phyloP scores from a whole-genome alignment of 441 rosid genomes.

The Gossypium trilobum region DNA sequence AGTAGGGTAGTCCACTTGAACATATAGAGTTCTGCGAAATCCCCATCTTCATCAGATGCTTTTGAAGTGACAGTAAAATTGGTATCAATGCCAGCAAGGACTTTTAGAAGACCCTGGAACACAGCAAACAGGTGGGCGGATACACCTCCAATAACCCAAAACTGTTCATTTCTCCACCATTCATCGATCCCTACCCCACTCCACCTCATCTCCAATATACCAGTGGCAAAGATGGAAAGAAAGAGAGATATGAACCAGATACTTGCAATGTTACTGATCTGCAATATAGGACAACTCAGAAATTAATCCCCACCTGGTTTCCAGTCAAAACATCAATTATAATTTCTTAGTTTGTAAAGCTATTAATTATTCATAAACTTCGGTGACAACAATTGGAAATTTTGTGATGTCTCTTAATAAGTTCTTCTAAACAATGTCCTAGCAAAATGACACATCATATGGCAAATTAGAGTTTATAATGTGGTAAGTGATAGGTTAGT shows the following conservation, averaged over 20 bases:
- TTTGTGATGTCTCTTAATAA: neutral
- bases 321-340: neutral
- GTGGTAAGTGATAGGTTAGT: neutral
- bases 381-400: neutral
- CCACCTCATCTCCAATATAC: conserved; percentile 96
- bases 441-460: neutral
- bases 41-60: conserved; percentile 86
- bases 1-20: conserved; percentile 98
- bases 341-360: no score
- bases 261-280: conserved; percentile 94
- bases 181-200: conserved; percentile 97
- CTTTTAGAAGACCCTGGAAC: conserved; percentile 89
- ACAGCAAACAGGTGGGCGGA: conserved; percentile 91
- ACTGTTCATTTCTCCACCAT: conserved; percentile 99
- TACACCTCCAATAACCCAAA: conserved; percentile 98
- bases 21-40: conserved; percentile 74
- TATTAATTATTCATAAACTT: neutral
- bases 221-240: conserved; percentile 90
- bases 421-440: neutral
- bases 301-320: neutral
- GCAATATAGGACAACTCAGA: conserved; percentile 24
- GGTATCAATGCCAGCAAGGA: conserved; percentile 88
- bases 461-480: neutral
- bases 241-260: conserved; percentile 97
- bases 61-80: conserved; percentile 93